phyloP scores from a whole-genome alignment of 129 eudicot species.

The sunflower (Helianthus annuus) region HanXRQr2.0-SUNRISE NC_035445.2:123864533-123865032 shows the following conservation, averaged over 20 bases:
- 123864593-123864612: not conserved
- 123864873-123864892: not conserved
- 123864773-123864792: not conserved
- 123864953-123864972: constrained; percentile 57
- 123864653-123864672: not conserved
- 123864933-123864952: constrained; percentile 79
- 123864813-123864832: not conserved
- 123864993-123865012: constrained; percentile 32
- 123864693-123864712: not conserved
- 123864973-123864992: constrained; percentile 42
- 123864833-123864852: not conserved
- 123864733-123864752: not conserved
- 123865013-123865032: constrained; percentile 53
- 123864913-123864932: constrained; percentile 50
- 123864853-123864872: not conserved
- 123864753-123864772: not conserved
- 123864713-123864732: too few species aligned
- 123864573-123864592: too few species aligned
- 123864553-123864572: too few species aligned
- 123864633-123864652: too few species aligned
- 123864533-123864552: too few species aligned
- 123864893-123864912: not conserved
- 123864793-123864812: not conserved
- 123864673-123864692: not conserved
- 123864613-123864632: not conserved